A percentile compares a stretch with the other conserved stretches of the same genome.
Evolutionary conservation across 495 filamentous ascomycete genomes (phyloP).

Genomic region (Podospora appendiculata): DNA sequence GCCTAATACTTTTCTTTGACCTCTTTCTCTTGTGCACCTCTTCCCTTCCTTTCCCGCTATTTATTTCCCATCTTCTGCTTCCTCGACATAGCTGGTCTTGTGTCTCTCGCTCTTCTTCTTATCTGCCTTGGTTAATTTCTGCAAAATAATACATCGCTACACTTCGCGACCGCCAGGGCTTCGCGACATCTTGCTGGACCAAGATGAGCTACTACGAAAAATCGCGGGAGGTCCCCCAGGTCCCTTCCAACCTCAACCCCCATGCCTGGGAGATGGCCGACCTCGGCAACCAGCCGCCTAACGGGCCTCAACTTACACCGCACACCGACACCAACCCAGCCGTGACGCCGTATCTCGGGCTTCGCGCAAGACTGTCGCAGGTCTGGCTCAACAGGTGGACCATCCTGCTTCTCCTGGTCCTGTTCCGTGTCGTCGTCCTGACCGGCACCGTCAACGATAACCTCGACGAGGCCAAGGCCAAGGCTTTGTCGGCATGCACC

Average conservation of each 20-base stretch:
- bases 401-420: constrained; percentile 74
- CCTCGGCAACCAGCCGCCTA: constrained; percentile 1
- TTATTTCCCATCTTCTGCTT: constrained; percentile 3
- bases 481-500: constrained; percentile 83
- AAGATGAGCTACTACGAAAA: constrained; percentile 21
- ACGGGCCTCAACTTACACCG: constrained; percentile 6
- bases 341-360: constrained; percentile 88
- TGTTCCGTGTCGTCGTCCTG: constrained; percentile 72
- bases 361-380: constrained; percentile 84
- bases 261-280: constrained; percentile 17
- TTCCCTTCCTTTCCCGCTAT: constrained; percentile 5
- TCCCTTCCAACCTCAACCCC: constrained; percentile 20
- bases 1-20: constrained; percentile 4
- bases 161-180: not conserved
- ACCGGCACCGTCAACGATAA: constrained; percentile 60
- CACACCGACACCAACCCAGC: constrained; percentile 20
- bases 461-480: constrained; percentile 62
- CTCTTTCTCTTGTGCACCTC: constrained; percentile 1
- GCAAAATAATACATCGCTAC: not conserved
- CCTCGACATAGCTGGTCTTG: constrained; percentile 15
- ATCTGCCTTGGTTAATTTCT: not conserved
- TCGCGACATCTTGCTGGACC: not conserved
- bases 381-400: constrained; percentile 98
- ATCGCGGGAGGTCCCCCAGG: constrained; percentile 8
- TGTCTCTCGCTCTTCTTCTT: constrained; percentile 1